These are phyloP conservation scores for Plasmodium gallinaceum DNA, from an alignment of 169 alveolate species.

Conservation along the genomic window DNA sequence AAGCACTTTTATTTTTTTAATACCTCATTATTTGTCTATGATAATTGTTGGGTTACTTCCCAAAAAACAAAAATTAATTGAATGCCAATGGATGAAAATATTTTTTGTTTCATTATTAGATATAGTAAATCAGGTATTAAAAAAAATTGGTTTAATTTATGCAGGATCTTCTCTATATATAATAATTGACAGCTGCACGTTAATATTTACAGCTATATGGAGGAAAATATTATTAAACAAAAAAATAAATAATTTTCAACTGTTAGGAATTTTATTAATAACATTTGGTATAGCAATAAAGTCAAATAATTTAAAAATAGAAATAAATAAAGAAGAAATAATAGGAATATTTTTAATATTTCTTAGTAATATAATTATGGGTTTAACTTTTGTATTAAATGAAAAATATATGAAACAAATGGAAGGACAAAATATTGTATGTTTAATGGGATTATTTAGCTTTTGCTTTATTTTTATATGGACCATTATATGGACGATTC, in stretches of 20 bases:
- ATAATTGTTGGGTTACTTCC: conserved; percentile 80
- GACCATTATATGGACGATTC: conserved; percentile 81
- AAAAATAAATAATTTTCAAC: conserved; percentile 52
- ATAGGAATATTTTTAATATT: conserved; percentile 77
- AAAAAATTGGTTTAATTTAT: conserved; percentile 81
- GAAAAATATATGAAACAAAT: conserved; percentile 80
- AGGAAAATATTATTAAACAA: conserved; percentile 73
- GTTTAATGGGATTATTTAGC: conserved; percentile 83
- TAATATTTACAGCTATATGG: conserved; percentile 84
- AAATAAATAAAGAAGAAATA: conserved; percentile 78
- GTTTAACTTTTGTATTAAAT: conserved; percentile 79
- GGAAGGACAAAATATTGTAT: conserved; percentile 84
- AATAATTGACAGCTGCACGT: conserved; percentile 80
- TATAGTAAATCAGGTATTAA: conserved; percentile 79
- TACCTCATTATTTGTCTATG: conserved; percentile 85
- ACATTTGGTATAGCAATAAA: conserved; percentile 81
- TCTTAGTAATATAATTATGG: conserved; percentile 77
- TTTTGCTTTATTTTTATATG: conserved; percentile 71
- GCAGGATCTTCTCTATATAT: conserved; percentile 83
- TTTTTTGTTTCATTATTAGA: conserved; percentile 78
- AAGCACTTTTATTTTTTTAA: conserved; percentile 79
- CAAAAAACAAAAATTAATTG: conserved; percentile 70
- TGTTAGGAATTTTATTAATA: conserved; percentile 74
- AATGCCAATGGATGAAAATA: conserved; percentile 82
- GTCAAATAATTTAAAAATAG: conserved; percentile 79